Conservation (phyloP, 2,329 filamentous ascomycete genomes). For the Conoideocrella luteorostrata region DNA sequence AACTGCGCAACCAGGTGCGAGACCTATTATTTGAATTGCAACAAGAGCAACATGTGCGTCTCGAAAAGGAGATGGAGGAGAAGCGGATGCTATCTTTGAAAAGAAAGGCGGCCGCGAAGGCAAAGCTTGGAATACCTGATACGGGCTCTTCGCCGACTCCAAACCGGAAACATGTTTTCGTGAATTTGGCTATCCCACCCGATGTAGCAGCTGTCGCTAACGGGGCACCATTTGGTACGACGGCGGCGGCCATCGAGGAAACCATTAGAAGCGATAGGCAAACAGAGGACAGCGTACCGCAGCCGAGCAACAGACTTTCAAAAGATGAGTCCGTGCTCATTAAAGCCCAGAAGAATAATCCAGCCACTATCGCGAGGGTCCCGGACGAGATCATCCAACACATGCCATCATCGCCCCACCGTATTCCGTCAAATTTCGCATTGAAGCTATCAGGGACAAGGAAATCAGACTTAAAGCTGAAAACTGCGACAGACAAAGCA, state of each 20-base stretch:
- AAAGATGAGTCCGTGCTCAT: conserved; percentile 13
- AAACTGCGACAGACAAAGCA: background rate
- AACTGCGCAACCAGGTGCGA: conserved; percentile 61
- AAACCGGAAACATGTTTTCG: background rate
- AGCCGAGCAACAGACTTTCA: background rate
- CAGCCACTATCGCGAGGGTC: conserved; percentile 13
- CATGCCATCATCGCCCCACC: background rate
- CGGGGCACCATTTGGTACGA: too few relatives aligned
- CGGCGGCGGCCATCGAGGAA: too few relatives aligned
- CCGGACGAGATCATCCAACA: too few relatives aligned
- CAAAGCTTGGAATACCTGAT: background rate
- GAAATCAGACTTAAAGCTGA: background rate
- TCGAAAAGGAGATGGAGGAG: conserved; percentile 31
- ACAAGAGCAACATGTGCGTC: conserved; percentile 43
- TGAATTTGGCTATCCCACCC: background rate
- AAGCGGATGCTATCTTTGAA: conserved; percentile 22
- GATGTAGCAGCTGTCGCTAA: background rate
- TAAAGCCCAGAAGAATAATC: conserved; percentile 14
- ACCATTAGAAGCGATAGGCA: background rate
- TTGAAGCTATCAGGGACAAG: background rate
- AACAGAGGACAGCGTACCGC: background rate
- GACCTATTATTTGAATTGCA: conserved; percentile 59
- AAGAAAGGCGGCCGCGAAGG: conserved; percentile 7
- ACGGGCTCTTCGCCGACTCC: background rate
- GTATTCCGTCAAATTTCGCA: background rate